Base-by-base conservation (phyloP, 192 early-diverging fungal genomes). In the Coemansia sp. region DNA sequence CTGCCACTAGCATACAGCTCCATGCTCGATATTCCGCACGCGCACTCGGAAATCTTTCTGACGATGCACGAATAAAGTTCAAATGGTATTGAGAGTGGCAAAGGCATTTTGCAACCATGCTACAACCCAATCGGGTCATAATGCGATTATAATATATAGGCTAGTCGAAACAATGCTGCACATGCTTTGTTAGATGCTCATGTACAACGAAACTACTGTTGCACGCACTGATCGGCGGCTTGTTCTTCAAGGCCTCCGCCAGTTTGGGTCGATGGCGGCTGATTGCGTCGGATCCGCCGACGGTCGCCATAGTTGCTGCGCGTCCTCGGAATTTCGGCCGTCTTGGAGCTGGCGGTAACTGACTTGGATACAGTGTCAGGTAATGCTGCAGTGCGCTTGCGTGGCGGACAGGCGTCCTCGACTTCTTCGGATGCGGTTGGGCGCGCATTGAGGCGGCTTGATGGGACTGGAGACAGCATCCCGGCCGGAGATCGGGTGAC, bases 251-350 rank as follows among this genome's bases (percentile, higher is more conserved):
- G 67, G n/a, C 50, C 58, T 20, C 54, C 67, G 23, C 25, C 36
- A 8, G 19, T 31, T 19, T 8, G 65, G 27, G 57, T 22, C 14
- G 54, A 36, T 7, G 41, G 42, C 15, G 61, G 62, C 47, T 75
- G 63, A 17, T 75, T 75, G 39, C 73, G 73, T 17, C 73, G 58
- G 30, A 53, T 58, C 39, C 73, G 58, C 12, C 66, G 73, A 5
- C 73, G 62, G 26, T 70, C 73, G 17, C 67, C 67, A 29, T 76
- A 70, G 45, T 41, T 76, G 52, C 73, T 70, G 17, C 63, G 67
- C 10, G 48, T 52, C 10, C 64, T 62, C 55, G 47, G 28, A 1
- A 59, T 8, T 14, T 66, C 59, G 29, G 31, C 43, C 9, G 19
- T 15, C 47, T 60, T 64, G 35, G 22, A 0, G 17, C 15, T 5